Percentiles rank a stretch among this genome's conserved stretches.
phyloP scores from a whole-genome alignment of 2,329 filamentous ascomycete species.

The Hymenoscyphus infarciens region DNA sequence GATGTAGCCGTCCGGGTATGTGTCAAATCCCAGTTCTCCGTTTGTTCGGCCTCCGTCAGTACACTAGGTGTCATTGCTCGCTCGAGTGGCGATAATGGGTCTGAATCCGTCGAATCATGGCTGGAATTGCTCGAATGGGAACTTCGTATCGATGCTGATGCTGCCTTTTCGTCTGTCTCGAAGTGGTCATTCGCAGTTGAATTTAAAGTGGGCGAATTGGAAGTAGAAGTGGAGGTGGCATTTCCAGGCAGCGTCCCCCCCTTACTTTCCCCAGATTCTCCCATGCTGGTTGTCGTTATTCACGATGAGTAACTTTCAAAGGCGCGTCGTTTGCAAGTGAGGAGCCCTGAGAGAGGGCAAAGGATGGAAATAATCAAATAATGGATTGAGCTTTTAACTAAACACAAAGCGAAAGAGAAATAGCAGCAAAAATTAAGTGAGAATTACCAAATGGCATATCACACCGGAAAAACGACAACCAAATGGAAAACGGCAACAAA shows the following conservation, averaged over 20 bases:
- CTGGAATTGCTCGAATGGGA: slow-evolving; percentile 19
- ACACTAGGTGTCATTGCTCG: slow-evolving; percentile 39
- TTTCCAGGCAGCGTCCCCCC: slow-evolving; percentile 3
- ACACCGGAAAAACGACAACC: not conserved
- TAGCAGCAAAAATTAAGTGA: not conserved
- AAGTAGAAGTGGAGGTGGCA: slow-evolving; percentile 6
- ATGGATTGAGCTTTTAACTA: not conserved
- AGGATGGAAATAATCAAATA: not conserved
- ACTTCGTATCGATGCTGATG: slow-evolving; percentile 18
- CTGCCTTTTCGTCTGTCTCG: slow-evolving; percentile 21
- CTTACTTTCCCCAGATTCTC: not conserved
- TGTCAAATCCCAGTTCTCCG: slow-evolving; percentile 36
- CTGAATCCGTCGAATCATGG: slow-evolving; percentile 27
- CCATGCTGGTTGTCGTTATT: slow-evolving; percentile 5
- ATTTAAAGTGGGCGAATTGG: slow-evolving; percentile 2
- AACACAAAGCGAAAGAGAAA: not conserved
- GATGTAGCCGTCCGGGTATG: slow-evolving; percentile 42
- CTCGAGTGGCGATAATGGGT: slow-evolving; percentile 38
- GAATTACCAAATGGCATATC: not conserved
- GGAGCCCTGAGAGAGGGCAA: not conserved
- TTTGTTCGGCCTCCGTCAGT: slow-evolving; percentile 40
- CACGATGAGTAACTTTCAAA: not conserved
- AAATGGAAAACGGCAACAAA: not conserved
- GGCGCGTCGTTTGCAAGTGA: not conserved
- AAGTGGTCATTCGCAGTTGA: slow-evolving; percentile 14